Percentiles rank a stretch among this genome's conserved stretches.
phyloP scores from a whole-genome alignment of 441 rosid species.

The Syzygium syzygioides region DNA sequence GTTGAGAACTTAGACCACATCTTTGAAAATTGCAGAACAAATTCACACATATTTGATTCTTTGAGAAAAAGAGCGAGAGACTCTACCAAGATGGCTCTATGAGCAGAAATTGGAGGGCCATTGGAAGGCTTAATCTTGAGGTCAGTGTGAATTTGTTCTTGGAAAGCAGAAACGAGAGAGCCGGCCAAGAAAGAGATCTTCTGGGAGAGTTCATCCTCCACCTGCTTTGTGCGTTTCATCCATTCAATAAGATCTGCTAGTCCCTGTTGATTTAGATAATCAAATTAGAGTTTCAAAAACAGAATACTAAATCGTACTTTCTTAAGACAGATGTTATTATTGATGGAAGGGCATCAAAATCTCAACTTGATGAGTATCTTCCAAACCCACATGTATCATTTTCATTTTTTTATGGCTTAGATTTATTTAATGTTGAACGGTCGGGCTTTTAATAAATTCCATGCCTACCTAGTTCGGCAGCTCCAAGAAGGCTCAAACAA shows the following conservation, averaged over 20 bases:
- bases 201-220: slow-evolving; percentile 50
- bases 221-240: slow-evolving; percentile 56
- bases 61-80: not conserved
- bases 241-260: slow-evolving; percentile 52
- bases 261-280: slow-evolving; percentile 31
- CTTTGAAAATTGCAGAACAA: not conserved
- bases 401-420: not conserved
- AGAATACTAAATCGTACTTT: not conserved
- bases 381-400: not conserved
- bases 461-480: not conserved
- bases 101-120: slow-evolving; percentile 49
- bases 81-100: slow-evolving; percentile 51
- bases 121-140: slow-evolving; percentile 37
- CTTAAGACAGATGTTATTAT: not conserved
- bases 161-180: slow-evolving; percentile 29
- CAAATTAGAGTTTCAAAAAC: not conserved
- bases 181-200: slow-evolving; percentile 57
- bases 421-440: not conserved
- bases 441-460: not conserved
- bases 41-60: not conserved
- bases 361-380: not conserved
- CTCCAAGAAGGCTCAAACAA: not conserved
- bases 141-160: slow-evolving; percentile 57
- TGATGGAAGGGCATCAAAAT: not conserved
- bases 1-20: not conserved